Conservation (phyloP, 306 rosid genomes). For the Castanea sativa region DNA sequence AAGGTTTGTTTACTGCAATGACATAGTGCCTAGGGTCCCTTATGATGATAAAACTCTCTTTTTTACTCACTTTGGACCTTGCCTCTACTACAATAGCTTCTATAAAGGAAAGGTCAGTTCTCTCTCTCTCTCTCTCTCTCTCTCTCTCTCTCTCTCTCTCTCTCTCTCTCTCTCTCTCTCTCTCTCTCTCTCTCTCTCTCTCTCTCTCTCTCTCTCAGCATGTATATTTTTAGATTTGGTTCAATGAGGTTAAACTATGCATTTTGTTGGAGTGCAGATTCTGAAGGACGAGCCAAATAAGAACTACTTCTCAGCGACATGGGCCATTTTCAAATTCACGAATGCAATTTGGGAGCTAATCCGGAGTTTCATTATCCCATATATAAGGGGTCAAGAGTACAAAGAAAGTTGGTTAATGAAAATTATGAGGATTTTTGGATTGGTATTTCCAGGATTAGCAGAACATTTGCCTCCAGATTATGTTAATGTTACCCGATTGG, state of each 20-base stretch:
- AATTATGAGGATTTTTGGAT: constrained; percentile 45
- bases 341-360: constrained; percentile 71
- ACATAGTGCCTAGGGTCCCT: constrained; percentile 69
- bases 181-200: not conserved
- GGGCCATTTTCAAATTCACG: constrained; percentile 56
- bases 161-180: not conserved
- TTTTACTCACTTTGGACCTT: constrained; percentile 60
- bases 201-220: not conserved
- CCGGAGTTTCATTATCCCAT: constrained; percentile 52
- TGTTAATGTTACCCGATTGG: constrained; percentile 50
- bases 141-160: not conserved
- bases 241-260: not conserved
- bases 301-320: constrained; percentile 56
- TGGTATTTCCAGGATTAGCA: constrained; percentile 59
- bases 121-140: not conserved
- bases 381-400: constrained; percentile 38
- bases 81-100: constrained; percentile 54
- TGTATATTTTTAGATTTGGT: not conserved
- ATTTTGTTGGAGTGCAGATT: constrained; percentile 36
- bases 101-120: constrained; percentile 57
- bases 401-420: constrained; percentile 48
- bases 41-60: constrained; percentile 52
- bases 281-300: constrained; percentile 68
- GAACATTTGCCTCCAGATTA: constrained; percentile 60
- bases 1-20: constrained; percentile 51